Conservation (phyloP, 2,329 filamentous ascomycete species). For the Xylaria sp. region DNA sequence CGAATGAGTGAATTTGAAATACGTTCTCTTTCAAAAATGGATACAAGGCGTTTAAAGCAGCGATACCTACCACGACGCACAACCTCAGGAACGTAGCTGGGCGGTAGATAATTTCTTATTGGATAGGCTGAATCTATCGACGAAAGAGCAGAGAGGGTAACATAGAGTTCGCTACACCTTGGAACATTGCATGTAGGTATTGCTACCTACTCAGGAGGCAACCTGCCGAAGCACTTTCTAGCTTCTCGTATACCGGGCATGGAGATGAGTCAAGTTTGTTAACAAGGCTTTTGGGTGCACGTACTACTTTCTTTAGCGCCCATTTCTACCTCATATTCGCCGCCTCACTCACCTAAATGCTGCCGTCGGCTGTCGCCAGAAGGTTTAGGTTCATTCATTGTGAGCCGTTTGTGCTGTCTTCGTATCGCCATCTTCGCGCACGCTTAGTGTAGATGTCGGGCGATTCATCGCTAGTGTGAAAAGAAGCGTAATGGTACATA, state of each 20-base stretch:
- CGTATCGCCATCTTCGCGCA: neutral
- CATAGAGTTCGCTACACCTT: conserved; percentile 7
- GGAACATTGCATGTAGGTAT: neutral
- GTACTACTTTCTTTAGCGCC: neutral
- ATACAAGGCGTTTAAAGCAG: neutral
- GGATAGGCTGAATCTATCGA: neutral
- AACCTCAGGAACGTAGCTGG: neutral
- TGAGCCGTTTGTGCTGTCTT: neutral
- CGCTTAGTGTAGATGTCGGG: neutral
- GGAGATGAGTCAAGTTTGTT: neutral
- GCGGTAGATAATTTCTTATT: neutral
- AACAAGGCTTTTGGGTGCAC: neutral
- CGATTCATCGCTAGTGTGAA: neutral
- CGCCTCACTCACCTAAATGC: neutral
- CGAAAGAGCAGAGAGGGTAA: neutral
- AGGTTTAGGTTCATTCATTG: neutral
- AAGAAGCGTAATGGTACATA: neutral
- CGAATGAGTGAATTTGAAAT: neutral
- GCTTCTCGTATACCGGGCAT: neutral
- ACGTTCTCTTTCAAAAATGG: neutral
- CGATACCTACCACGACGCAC: neutral
- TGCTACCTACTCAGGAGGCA: neutral
- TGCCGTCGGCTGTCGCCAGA: neutral
- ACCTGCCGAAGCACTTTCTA: neutral
- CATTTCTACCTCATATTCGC: neutral